Evolutionary conservation across 306 rosid species (phyloP).

Genomic region (Fragaria vesca): DNA sequence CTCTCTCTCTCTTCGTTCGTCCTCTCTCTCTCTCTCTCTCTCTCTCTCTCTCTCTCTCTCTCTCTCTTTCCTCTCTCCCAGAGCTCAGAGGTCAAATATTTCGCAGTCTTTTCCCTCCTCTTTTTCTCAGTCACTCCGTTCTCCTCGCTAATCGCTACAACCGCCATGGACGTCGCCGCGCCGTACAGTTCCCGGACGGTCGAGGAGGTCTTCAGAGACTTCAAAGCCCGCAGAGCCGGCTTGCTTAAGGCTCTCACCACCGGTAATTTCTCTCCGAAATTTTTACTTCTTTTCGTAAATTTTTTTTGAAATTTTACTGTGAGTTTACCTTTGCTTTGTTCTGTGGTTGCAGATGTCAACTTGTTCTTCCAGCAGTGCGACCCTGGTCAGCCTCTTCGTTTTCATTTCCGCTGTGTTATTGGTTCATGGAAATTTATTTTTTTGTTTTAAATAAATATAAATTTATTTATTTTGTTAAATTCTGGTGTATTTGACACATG

Average conservation of each 20-base stretch:
- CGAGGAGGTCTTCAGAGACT: slow-evolving; percentile 60
- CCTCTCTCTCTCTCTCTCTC: neutral
- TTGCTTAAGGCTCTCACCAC: slow-evolving; percentile 66
- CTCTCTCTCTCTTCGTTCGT: too few species aligned
- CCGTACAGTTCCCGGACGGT: slow-evolving; percentile 52
- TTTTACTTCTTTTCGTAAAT: neutral
- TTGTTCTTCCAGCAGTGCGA: slow-evolving; percentile 61
- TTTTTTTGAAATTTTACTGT: slow-evolving; percentile 1
- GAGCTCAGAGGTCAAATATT: slow-evolving; percentile 36
- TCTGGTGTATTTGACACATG: neutral
- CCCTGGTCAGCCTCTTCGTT: slow-evolving; percentile 46
- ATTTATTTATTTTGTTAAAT: neutral
- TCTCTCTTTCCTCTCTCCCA: neutral
- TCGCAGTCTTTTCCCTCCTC: slow-evolving; percentile 57
- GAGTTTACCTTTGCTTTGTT: neutral
- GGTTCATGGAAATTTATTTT: neutral
- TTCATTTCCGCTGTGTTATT: neutral
- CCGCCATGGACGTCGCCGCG: slow-evolving; percentile 44
- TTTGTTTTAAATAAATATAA: neutral
- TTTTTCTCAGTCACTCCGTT: slow-evolving; percentile 4
- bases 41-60: neutral
- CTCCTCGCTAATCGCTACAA: neutral
- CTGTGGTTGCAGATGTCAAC: slow-evolving; percentile 40
- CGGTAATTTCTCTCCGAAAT: slow-evolving; percentile 29
- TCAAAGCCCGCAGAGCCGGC: slow-evolving; percentile 64